Conservation (phyloP, 345 rosid genomes). For the Populus euphratica region DNA sequence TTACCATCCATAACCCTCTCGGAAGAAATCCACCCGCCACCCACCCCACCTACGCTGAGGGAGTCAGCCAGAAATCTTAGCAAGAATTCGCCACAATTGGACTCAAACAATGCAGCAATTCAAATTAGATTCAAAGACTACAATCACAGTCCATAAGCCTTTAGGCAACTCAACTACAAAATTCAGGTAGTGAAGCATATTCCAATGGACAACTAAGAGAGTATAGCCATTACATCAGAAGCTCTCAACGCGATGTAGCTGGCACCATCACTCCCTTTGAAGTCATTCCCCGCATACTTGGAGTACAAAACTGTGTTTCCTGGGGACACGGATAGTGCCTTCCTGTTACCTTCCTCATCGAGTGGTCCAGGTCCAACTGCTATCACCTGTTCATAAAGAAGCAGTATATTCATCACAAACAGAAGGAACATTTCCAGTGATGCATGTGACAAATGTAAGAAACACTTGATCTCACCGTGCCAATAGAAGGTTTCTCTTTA, state of each 20-base stretch:
- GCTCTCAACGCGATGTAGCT: slow-evolving; percentile 79
- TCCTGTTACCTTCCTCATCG: slow-evolving; percentile 71
- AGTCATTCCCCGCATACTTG: slow-evolving; percentile 89
- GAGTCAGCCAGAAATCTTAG: background rate
- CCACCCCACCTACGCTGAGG: background rate
- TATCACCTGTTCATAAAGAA: slow-evolving; percentile 51
- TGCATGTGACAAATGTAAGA: background rate
- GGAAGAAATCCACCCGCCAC: background rate
- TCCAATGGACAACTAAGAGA: slow-evolving; percentile 46
- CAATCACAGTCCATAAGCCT: slow-evolving; percentile 23
- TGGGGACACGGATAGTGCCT: slow-evolving; percentile 43
- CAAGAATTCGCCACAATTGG: background rate
- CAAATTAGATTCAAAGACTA: slow-evolving; percentile 10
- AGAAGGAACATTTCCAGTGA: background rate
- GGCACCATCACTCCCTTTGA: slow-evolving; percentile 70
- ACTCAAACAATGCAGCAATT: background rate
- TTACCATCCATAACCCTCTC: background rate
- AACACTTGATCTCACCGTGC: slow-evolving; percentile 43
- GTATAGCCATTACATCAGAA: slow-evolving; percentile 88
- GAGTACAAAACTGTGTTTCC: slow-evolving; percentile 86
- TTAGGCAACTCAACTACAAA: slow-evolving; percentile 23
- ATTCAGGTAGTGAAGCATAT: slow-evolving; percentile 5
- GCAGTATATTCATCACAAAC: background rate
- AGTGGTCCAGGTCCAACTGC: slow-evolving; percentile 82
- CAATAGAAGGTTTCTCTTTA: slow-evolving; percentile 93